Evolutionary conservation across 1,284 basidiomycete genomes (phyloP), one percentile per base, ranked within the genome.

Genomic region (Fomitopsis palustris): DNA sequence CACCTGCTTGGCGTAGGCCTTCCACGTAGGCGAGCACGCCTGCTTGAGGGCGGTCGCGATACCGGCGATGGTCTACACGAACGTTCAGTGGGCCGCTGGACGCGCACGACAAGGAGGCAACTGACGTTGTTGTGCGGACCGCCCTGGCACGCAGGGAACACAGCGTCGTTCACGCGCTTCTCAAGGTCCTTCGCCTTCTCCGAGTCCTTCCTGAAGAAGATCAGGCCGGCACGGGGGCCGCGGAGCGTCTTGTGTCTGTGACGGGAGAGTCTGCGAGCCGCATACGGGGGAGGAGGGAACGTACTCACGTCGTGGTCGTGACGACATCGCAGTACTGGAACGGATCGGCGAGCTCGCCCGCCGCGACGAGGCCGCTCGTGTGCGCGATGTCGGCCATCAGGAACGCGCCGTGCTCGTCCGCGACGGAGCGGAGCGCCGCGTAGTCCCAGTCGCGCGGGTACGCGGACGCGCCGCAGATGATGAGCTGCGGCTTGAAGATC

Each of bases 391-490:
- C 96, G 62, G 90, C 91, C 87, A 96, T 86, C 61, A 96, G 83
- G 82, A 88, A 97, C 54, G 95, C 93, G 64, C 93, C 93, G 74
- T 98, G 93, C 71, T 83, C 85, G 75, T 93, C 89, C 56, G 93
- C 91, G 53, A 88, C 91, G 74, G 89, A 84, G 73, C 90, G 89
- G 64, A 99, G 85, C 42, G 85, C 75, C 54, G 81, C 85, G 72
- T 96, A 98, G 74, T 98, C 95, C 95, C 96, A 99, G 77, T 99
- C 96, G 64, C 97, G 89, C 23, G 97, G 96, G 81, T 99, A 99
- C 19, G 97, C 96, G 33, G 95, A 98, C 59, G 95, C 97, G 81
- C 96, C 96, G 74, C 96, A 99, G 76, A 99, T 95, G 70, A 99
- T 80, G 65, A 99, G 84, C 68, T 90, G 86, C 60, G 97, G 97